Percentiles rank a stretch among this genome's conserved stretches.
Evolutionary conservation across 2,329 filamentous ascomycete species (phyloP).

Genomic region (Sporothrix inflata): DNA sequence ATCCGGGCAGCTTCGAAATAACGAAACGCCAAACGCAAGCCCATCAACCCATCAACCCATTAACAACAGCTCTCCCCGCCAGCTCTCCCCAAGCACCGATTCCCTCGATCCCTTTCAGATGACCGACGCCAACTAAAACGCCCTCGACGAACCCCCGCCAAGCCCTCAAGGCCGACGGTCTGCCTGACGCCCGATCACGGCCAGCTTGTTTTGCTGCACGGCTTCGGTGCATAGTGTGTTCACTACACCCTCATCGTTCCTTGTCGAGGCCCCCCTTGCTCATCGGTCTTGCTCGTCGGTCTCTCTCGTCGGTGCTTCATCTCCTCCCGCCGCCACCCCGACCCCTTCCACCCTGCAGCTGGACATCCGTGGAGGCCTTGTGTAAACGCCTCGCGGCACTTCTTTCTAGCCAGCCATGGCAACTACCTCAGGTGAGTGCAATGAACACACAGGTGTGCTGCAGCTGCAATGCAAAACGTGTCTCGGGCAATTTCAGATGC

Average conservation of each 20-base stretch:
- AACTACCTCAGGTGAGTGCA: constrained; percentile 6
- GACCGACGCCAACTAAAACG: background rate
- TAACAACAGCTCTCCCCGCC: background rate
- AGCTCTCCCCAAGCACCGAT: background rate
- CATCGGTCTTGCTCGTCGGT: background rate
- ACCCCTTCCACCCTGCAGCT: constrained; percentile 13
- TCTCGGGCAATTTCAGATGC: constrained; percentile 22
- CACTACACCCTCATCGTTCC: background rate
- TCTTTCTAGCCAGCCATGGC: constrained; percentile 20
- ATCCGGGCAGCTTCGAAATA: constrained; percentile 13
- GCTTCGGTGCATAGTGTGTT: background rate
- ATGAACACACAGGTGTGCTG: background rate
- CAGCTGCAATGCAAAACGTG: constrained; percentile 23
- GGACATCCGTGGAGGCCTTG: constrained; percentile 15
- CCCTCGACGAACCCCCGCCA: background rate
- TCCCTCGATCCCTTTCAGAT: background rate
- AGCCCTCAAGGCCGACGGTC: background rate
- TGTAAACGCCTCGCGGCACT: constrained; percentile 21
- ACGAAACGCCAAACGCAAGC: background rate
- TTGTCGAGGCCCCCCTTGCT: background rate
- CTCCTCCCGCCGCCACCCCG: constrained; percentile 4
- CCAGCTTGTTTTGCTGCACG: background rate
- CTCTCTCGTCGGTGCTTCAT: background rate
- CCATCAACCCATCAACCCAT: background rate
- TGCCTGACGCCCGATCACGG: constrained; percentile 15